These are phyloP conservation scores for Platismatia glauca DNA, from an alignment of 495 filamentous ascomycete species.

Conservation along the genomic window DNA sequence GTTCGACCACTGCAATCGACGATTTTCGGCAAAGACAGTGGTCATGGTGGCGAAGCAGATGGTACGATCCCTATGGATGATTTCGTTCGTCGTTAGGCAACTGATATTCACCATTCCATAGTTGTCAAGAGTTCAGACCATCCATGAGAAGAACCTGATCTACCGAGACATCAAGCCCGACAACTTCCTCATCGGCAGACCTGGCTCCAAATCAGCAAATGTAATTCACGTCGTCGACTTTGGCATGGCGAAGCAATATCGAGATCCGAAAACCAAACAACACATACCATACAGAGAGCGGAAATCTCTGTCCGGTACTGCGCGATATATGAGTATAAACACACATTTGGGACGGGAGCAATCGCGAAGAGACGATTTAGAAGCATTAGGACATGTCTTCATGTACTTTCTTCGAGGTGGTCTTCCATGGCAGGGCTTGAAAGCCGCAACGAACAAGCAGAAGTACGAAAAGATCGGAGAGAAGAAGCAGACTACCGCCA, in stretches of 20 bases:
- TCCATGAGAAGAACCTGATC: constrained; percentile 99
- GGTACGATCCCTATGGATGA: constrained; percentile 45
- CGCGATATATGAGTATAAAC: constrained; percentile 99
- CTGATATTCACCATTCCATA: constrained; percentile 30
- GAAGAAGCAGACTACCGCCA: constrained; percentile 96
- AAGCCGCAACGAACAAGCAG: constrained; percentile 99
- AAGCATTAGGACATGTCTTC: constrained; percentile 95
- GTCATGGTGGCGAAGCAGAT: constrained; percentile 99
- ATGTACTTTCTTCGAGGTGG: constrained; percentile 98
- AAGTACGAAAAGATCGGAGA: constrained; percentile 99
- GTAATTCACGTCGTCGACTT: constrained; percentile 99
- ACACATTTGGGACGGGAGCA: constrained; percentile 96
- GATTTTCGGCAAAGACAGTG: constrained; percentile 94
- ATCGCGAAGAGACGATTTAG: constrained; percentile 90
- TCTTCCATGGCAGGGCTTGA: constrained; percentile 95
- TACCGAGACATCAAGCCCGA: constrained; percentile 99
- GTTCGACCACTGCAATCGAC: constrained; percentile 93
- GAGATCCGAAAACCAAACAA: constrained; percentile 98
- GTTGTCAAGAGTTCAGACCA: constrained; percentile 97
- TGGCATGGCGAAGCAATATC: constrained; percentile 99
- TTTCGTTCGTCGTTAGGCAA: constrained; percentile 13
- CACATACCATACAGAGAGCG: constrained; percentile 98
- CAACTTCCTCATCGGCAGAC: constrained; percentile 98
- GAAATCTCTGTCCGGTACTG: constrained; percentile 94
- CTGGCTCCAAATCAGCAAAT: constrained; percentile 83